Base-by-base conservation (phyloP, 139 green algal genomes). In the Diplosphaera chodatii region DNA sequence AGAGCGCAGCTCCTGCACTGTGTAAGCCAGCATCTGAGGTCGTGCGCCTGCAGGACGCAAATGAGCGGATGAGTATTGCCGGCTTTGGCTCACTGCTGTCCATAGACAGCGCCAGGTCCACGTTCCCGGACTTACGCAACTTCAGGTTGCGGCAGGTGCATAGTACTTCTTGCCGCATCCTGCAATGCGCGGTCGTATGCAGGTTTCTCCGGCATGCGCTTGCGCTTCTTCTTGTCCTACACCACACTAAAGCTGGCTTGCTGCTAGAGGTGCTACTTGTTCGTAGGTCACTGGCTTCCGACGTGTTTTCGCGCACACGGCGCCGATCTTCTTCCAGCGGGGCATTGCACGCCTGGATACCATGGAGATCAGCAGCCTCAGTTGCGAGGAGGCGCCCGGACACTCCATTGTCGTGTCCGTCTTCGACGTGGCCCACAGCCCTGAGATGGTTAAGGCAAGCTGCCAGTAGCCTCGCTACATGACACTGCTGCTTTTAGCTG, bases 271-370 rank as follows among this genome's bases (percentile, higher is more conserved):
- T 37, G 20, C 15, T 15, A 34, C 6, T 22, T 16, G 4, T 2
- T 23, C 28, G 4, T 74, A 86, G 69, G 33, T 97, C 16, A 33
- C 37, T 23, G 89, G 87, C 40, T 98, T 83, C 74, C 69, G 91
- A 22, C 78, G 93, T 16, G 86, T 98, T 30, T 98, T 98, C 79
- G 84, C 84, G 1, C 92, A 97, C 74, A 90, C 84, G 25, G 81
- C 87, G 21, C 83, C 89, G 32, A 82, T 97, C 16, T 98, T 97
- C 77, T 92, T 91, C 56, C 63, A 80, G 21, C 74, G 89, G 1
- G 91, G 91, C 70, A 96, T 97, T 32, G 92, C 92, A 0, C 79
- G 82, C 4, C 70, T 77, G 1, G 84, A 92, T 3, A 96, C 87
- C 40, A 69, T 70, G 0, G 90, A 96, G 74, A 86, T 92, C 6